Percentiles rank a stretch among this genome's conserved stretches.
These are phyloP conservation scores for Botrytis cinerea DNA, from an alignment of 2,329 filamentous ascomycete genomes.

Conservation along the genomic window DNA sequence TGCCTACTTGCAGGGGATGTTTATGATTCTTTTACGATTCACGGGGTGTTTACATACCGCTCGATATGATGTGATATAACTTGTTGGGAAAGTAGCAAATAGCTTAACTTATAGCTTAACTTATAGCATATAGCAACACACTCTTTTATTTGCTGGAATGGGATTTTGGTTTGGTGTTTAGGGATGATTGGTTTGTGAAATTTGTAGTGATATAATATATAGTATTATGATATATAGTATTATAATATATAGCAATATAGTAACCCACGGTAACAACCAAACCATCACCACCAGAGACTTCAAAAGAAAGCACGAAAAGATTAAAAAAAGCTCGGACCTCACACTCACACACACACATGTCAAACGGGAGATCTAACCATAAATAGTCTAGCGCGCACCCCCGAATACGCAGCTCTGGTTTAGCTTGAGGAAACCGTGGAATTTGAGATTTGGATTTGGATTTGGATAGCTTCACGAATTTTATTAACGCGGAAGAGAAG, in stretches of 20 bases:
- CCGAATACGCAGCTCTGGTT: not conserved
- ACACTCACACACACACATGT: not conserved
- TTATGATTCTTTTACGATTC: slow-evolving; percentile 15
- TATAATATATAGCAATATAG: no score
- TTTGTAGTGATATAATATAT: not conserved
- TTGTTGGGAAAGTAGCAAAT: not conserved
- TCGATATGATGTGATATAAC: not conserved
- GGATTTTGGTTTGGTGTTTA: not conserved
- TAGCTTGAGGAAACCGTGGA: slow-evolving; percentile 36
- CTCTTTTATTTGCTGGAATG: not conserved
- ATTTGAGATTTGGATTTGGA: slow-evolving; percentile 16
- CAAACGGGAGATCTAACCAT: not conserved
- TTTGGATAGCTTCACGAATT: slow-evolving; percentile 24
- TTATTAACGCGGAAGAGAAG: not conserved
- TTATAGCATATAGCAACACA: not conserved
- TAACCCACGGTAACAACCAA: no score
- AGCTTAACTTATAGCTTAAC: not conserved
- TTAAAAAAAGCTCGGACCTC: not conserved
- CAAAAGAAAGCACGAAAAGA: no score
- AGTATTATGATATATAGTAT: no score
- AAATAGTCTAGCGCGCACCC: not conserved
- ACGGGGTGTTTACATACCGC: not conserved
- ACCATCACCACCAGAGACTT: no score
- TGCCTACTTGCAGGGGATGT: not conserved
- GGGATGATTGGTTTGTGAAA: not conserved